Base-by-base conservation (phyloP, 2,329 filamentous ascomycete genomes). In the Helicocarpus griseus region DNA sequence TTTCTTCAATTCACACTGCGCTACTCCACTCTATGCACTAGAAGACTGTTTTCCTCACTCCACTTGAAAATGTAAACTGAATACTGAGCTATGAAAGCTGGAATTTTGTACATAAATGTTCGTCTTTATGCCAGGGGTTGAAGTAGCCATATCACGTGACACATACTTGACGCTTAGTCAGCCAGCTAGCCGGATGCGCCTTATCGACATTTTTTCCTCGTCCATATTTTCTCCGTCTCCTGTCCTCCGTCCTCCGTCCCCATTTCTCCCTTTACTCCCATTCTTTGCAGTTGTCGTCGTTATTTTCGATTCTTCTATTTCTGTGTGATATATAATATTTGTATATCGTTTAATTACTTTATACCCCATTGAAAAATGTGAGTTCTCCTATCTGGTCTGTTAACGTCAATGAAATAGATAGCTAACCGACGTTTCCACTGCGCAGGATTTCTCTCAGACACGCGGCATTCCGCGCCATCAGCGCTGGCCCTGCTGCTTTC, bases 361-460 rank as follows among this genome's bases (percentile, higher is more conserved):
- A 31, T 29, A 35, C 33, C 26, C 22, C 8, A 43, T 49, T 48
- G 36, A 52, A 40, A n/a, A 52, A 52, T 52, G 50, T 52, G 24
- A 26, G 50, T 38, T n/a, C n/a, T 36, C 40, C 33, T 17, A 22
- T 21, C 14, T 28, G n/a, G 13, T 6, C 17, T 11, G 21, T 50
- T 17, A 2, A 2, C 26, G 11, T 17, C 31, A 14, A n/a, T n/a
- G 6, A 1, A 24, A 3, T 14, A 21, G 19, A 50, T 31, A 11
- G 7, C 38, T 35, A 33, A 44, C 26, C 17, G 24, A 29, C 8
- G 6, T 29, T 28, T 35, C 24, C n/a, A 35, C 17, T 9, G 24
- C 35, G 47, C 40, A 55, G 53, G 53, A 45, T 55, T 49, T 55
- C 53, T 31, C 51, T 55, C 28, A 53, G 53, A 51, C 53, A 55